Percentiles rank a stretch among this genome's conserved stretches.
These are phyloP conservation scores for Penicillium corylophilum DNA, from an alignment of 2,329 filamentous ascomycete species.

Conservation along the genomic window DNA sequence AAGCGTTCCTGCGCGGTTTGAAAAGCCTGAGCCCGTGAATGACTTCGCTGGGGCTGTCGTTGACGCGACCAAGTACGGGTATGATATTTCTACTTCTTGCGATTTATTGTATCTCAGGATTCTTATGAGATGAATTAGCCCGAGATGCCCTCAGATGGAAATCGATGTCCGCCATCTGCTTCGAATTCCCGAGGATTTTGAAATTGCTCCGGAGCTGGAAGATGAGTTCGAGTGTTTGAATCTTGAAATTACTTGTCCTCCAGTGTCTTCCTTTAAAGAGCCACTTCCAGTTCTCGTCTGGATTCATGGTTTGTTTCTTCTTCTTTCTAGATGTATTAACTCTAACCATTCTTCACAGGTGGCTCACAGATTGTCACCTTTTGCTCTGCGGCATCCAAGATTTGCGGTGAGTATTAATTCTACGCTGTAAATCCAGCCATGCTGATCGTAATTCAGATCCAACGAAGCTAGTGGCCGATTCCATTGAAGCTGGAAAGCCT, in stretches of 20 bases:
- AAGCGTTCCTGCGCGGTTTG: constrained; percentile 30
- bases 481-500: constrained; percentile 33
- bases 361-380: constrained; percentile 49
- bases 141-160: constrained; percentile 44
- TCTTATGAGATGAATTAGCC: constrained; percentile 29
- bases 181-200: constrained; percentile 40
- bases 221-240: constrained; percentile 49
- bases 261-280: not conserved
- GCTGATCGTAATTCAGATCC: constrained; percentile 27
- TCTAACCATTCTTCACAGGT: constrained; percentile 15
- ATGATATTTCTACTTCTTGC: not conserved
- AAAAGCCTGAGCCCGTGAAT: constrained; percentile 26
- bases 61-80: constrained; percentile 38
- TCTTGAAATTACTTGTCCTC: constrained; percentile 40
- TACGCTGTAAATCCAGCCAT: not conserved
- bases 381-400: constrained; percentile 41
- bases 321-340: not conserved
- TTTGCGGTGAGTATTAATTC: constrained; percentile 38
- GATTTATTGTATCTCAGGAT: not conserved
- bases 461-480: constrained; percentile 37
- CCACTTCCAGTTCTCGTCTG: constrained; percentile 46
- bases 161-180: constrained; percentile 47
- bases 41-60: constrained; percentile 28
- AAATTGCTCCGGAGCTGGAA: constrained; percentile 31
- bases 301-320: constrained; percentile 42